Conservation (phyloP, 2,329 filamentous ascomycete genomes). For the Pseudogymnoascus sp. region DNA sequence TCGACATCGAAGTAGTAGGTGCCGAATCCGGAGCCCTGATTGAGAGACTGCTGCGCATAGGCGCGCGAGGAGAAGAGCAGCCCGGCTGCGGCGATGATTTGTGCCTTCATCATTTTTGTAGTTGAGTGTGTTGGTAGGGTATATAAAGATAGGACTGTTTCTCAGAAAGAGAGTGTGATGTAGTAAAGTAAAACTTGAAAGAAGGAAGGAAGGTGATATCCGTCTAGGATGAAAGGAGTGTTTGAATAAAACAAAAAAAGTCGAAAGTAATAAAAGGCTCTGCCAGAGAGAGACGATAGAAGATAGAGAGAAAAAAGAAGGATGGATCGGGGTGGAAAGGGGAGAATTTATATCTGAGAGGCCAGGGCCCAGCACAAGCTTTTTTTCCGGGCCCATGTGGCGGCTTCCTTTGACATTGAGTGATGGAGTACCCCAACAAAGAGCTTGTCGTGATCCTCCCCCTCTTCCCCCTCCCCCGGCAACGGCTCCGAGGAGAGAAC, state of each 20-base stretch:
- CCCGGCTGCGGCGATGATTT: neutral
- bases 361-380: neutral
- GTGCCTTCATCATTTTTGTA: constrained; percentile 4
- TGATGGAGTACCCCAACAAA: neutral
- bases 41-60: neutral
- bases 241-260: neutral
- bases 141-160: neutral
- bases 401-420: neutral
- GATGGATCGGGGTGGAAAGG: neutral
- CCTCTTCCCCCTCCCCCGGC: neutral
- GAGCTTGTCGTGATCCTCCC: neutral
- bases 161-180: neutral
- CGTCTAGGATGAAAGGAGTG: neutral
- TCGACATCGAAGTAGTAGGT: constrained; percentile 2
- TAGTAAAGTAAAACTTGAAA: neutral
- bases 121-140: neutral
- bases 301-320: neutral
- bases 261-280: neutral
- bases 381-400: neutral
- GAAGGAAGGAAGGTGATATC: neutral
- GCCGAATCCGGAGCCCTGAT: neutral
- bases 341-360: neutral
- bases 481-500: neutral
- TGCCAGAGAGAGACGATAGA: neutral
- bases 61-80: neutral